Evolutionary conservation across 2,329 filamentous ascomycete genomes (phyloP).

Genomic region (Epichloe bromicola): DNA sequence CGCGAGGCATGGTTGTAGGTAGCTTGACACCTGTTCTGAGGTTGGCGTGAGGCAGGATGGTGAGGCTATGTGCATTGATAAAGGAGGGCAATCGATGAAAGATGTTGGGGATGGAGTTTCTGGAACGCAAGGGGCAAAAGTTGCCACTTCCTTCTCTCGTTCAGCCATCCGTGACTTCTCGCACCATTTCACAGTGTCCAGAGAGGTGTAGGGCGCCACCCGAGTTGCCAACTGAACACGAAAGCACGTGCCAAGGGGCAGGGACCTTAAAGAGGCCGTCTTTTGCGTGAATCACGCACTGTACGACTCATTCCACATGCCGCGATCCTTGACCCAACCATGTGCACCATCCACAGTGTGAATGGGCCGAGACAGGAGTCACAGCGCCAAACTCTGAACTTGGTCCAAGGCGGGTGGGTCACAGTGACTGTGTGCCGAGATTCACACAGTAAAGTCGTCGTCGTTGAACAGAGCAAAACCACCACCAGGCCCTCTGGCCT

Average conservation of each 20-base stretch:
- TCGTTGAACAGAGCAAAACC: neutral
- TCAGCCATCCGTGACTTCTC: constrained; percentile 6
- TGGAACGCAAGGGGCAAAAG: constrained; percentile 8
- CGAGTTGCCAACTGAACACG: constrained; percentile 20
- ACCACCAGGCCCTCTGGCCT: neutral
- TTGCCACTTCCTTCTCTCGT: constrained; percentile 12
- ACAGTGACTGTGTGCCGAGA: neutral
- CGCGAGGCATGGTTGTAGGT: constrained; percentile 16
- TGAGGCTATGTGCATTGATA: neutral
- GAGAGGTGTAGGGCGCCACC: constrained; percentile 2
- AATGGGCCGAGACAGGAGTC: neutral
- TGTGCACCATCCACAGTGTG: constrained; percentile 9
- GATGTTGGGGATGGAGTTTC: neutral
- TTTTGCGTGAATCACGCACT: neutral
- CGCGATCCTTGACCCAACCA: neutral
- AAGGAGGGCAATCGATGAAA: neutral
- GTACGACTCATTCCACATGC: neutral
- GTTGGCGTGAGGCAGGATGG: neutral
- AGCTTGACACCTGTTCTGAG: neutral
- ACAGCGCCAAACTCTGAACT: neutral
- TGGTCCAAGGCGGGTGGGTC: neutral
- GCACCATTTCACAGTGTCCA: constrained; percentile 19
- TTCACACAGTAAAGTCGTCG: neutral
- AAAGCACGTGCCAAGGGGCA: constrained; percentile 17
- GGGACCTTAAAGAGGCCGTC: constrained; percentile 6